Base-by-base conservation (phyloP, 225 moss, liverwort and hornwort genomes). In the Sphagnum contortum region DNA sequence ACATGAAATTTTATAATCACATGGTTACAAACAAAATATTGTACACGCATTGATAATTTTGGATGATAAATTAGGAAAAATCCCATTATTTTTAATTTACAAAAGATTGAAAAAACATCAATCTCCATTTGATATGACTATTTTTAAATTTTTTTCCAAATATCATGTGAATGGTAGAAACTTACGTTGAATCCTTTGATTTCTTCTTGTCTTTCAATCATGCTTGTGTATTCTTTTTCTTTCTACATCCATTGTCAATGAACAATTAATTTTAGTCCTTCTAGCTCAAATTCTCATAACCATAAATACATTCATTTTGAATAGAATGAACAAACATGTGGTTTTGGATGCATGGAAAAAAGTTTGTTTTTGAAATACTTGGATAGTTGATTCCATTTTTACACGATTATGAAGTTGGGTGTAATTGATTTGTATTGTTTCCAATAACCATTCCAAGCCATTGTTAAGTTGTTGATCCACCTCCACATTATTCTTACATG, bases 371-470 rank as follows among this genome's bases (percentile, higher is more conserved):
- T 29, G 29, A 29, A 1, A 11, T 1, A 80, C 80, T 45, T 80
- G 66, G 2, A 73, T 76, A 9, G 13, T 8, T 51, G 45, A 65
- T 46, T 76, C 80, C 64, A 70, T 68, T 6, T 57, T 9, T 2
- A 80, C 66, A 61, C 48, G 59, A 50, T 61, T 62, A 50, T 60
- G 55, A 48, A 80, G 73, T 29, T 74, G 55, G 0, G 58, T 46
- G 0, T 53, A 74, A 4, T 0, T 48, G 2, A 63, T 49, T 67
- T 71, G 66, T 0, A 80, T 80, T 2, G 76, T 73, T 11, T 57
- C 73, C 56, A 80, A 48, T 59, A 80, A 50, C 80, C 80, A 80
- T 61, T 76, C 68, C 60, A 80, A 68, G 62, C 80, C 80, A 55
- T 73, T 57, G 3, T 73, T 62, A 52, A 80, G 65, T 13, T 69